Evolutionary conservation across 2,329 filamentous ascomycete species (phyloP).

Genomic region (Leptographium flavum): DNA sequence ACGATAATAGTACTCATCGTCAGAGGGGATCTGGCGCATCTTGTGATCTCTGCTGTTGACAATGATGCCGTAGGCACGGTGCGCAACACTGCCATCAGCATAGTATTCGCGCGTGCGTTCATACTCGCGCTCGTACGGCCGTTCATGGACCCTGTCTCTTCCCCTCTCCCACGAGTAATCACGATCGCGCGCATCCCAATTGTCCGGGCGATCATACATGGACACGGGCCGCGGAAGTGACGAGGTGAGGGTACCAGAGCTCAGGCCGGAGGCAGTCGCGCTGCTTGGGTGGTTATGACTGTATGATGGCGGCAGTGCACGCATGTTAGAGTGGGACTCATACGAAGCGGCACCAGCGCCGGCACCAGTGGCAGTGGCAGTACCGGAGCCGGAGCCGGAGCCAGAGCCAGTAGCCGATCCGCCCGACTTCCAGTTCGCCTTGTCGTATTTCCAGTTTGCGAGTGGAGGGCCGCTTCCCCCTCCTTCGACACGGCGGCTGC

Average conservation of each 20-base stretch:
- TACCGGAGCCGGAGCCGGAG: conserved; percentile 1
- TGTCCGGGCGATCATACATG: conserved; percentile 23
- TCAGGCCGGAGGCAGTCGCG: conserved; percentile 3
- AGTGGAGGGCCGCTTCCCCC: conserved; percentile 43
- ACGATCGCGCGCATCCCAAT: conserved; percentile 29
- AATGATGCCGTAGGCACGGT: conserved; percentile 8
- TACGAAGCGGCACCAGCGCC: conserved; percentile 18
- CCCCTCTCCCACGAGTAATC: too few species aligned
- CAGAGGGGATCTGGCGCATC: neutral
- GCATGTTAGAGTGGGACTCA: conserved; percentile 21
- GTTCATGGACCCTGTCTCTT: too few species aligned
- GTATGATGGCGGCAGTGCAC: neutral
- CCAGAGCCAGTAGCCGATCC: conserved; percentile 11
- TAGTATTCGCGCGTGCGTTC: conserved; percentile 7
- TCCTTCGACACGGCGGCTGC: conserved; percentile 10
- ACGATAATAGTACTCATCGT: conserved; percentile 2
- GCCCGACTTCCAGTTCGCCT: conserved; percentile 34
- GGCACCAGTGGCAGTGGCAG: conserved; percentile 6
- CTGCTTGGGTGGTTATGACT: neutral
- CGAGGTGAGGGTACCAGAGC: conserved; percentile 12
- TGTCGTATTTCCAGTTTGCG: conserved; percentile 57
- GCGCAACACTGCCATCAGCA: conserved; percentile 8
- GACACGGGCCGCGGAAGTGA: conserved; percentile 18
- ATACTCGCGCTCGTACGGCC: conserved; percentile 13
- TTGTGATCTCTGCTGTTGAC: conserved; percentile 10